phyloP scores from a whole-genome alignment of 2,329 filamentous ascomycete species.

The Nemania abortiva region DNA sequence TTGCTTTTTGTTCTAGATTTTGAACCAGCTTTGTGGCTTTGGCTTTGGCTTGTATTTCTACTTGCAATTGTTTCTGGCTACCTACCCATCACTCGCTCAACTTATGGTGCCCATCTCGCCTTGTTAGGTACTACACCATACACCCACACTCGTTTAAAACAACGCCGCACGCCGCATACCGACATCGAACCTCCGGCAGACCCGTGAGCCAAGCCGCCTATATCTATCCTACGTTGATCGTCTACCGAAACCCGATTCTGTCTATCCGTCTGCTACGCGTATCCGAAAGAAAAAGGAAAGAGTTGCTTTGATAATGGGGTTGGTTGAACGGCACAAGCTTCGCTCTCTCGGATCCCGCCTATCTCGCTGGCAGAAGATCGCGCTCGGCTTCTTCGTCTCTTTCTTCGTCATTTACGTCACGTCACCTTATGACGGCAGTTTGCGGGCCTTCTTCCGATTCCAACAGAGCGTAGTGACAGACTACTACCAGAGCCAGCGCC shows the following conservation, averaged over 20 bases:
- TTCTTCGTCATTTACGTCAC: slow-evolving; percentile 49
- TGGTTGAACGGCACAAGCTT: slow-evolving; percentile 46
- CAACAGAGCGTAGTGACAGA: slow-evolving; percentile 48
- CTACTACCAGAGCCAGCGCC: slow-evolving; percentile 48
- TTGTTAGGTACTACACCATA: slow-evolving; percentile 5
- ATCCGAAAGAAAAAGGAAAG: neutral
- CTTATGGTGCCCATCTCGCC: slow-evolving; percentile 25
- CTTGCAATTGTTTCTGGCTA: slow-evolving; percentile 7
- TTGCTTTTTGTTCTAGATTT: slow-evolving; percentile 13
- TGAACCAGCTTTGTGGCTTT: slow-evolving; percentile 22
- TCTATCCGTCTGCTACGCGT: neutral
- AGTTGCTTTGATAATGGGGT: slow-evolving; percentile 40
- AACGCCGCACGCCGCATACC: slow-evolving; percentile 10
- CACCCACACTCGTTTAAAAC: slow-evolving; percentile 31
- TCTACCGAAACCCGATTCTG: neutral
- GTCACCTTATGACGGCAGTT: slow-evolving; percentile 48
- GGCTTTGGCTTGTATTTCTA: neutral
- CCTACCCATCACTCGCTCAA: neutral
- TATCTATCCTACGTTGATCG: neutral
- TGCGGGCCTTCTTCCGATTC: slow-evolving; percentile 50
- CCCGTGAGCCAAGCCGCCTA: neutral
- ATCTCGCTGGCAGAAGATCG: slow-evolving; percentile 49
- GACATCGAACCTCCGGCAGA: neutral
- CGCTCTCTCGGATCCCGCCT: slow-evolving; percentile 46
- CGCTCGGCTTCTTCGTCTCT: slow-evolving; percentile 42